These are phyloP conservation scores for Suillus brevipes DNA, from an alignment of 768 basidiomycete species.

Conservation along the genomic window DNA sequence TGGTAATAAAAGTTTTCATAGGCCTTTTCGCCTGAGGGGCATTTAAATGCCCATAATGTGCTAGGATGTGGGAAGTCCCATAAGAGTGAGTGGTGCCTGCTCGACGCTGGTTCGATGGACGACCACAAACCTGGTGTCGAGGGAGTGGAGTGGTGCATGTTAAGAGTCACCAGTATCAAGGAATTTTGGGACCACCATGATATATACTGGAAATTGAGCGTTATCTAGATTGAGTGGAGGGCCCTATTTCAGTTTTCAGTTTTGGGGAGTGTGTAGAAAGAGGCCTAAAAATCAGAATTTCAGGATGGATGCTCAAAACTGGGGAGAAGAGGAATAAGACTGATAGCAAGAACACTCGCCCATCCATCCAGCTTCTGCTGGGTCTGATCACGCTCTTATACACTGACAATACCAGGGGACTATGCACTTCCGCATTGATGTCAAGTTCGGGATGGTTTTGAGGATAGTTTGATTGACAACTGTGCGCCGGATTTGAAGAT, in stretches of 20 bases:
- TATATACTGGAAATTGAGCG: no score
- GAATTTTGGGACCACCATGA: conserved; percentile 29
- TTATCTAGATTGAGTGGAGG: conserved; percentile 62
- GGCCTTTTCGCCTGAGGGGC: conserved; percentile 50
- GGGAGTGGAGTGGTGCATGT: not conserved
- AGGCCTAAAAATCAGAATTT: conserved; percentile 44
- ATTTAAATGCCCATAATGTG: conserved; percentile 27
- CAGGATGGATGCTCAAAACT: not conserved
- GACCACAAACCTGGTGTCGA: not conserved
- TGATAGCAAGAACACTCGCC: conserved; percentile 56
- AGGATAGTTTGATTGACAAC: conserved; percentile 72
- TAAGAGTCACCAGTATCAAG: conserved; percentile 11
- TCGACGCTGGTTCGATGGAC: conserved; percentile 11
- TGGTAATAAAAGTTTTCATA: conserved; percentile 23
- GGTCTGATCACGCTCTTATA: conserved; percentile 81
- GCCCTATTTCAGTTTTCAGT: conserved; percentile 54
- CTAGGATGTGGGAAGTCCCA: not conserved
- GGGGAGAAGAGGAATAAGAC: conserved; percentile 15
- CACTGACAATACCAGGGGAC: conserved; percentile 67
- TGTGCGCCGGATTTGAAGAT: conserved; percentile 91
- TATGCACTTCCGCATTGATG: conserved; percentile 47
- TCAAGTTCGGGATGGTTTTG: not conserved
- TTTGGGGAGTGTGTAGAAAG: conserved; percentile 65
- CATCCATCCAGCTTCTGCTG: conserved; percentile 61
- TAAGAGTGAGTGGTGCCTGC: not conserved